phyloP scores from a whole-genome alignment of 306 rosid species.

The Cicer chorassanicum region DNA sequence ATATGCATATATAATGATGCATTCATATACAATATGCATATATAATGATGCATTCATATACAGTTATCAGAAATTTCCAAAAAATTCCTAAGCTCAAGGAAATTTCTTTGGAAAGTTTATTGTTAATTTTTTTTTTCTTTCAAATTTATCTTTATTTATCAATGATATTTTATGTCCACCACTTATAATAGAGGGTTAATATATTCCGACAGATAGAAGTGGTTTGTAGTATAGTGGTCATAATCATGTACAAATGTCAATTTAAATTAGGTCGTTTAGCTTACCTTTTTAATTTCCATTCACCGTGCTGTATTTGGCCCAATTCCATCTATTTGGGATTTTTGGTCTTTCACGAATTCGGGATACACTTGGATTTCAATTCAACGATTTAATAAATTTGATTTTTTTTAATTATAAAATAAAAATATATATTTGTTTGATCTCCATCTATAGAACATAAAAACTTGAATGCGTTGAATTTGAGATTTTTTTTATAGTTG shows the following conservation, averaged over 20 bases:
- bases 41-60: constrained; percentile 4
- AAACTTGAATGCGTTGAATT: too few relatives aligned
- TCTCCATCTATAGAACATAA: too few relatives aligned
- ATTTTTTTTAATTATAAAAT: too few relatives aligned
- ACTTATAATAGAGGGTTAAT: constrained; percentile 26
- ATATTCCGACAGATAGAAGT: background rate
- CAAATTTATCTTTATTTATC: background rate
- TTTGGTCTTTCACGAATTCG: too few relatives aligned
- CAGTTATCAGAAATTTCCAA: background rate
- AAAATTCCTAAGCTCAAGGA: background rate
- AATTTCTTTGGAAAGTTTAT: background rate
- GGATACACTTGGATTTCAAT: too few relatives aligned
- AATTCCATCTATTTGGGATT: background rate
- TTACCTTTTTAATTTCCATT: background rate
- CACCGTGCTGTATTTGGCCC: background rate
- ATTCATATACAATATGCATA: background rate
- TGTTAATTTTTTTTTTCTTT: background rate
- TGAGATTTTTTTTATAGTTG: too few relatives aligned
- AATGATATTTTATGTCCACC: background rate
- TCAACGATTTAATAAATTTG: too few relatives aligned
- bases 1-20: background rate
- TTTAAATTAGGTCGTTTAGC: background rate
- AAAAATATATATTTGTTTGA: too few relatives aligned
- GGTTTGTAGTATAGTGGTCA: background rate
- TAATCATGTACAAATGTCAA: constrained; percentile 36